A percentile compares a stretch with the other conserved stretches of the same genome.
phyloP scores from a whole-genome alignment of 2,329 filamentous ascomycete species.

The Claviceps sp. region DNA sequence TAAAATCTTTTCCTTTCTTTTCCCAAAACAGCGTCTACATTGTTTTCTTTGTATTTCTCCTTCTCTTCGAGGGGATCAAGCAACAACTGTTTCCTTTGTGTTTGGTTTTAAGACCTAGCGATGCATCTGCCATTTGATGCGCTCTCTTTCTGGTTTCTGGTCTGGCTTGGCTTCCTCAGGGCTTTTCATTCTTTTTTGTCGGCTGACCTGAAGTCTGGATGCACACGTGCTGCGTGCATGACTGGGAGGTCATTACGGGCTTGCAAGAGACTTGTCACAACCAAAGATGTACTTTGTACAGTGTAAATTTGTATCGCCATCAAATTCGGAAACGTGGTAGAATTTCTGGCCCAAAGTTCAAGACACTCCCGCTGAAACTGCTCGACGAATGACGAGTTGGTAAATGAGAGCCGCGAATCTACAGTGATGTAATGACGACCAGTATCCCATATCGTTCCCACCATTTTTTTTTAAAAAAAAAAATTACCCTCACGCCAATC shows the following conservation, averaged over 20 bases:
- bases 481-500: constrained; percentile 27
- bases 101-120: background rate
- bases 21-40: background rate
- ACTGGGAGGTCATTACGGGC: background rate
- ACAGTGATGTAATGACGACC: background rate
- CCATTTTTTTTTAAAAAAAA: constrained; percentile 10
- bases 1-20: background rate
- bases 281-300: background rate
- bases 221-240: background rate
- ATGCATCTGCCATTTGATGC: background rate
- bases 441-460: no score
- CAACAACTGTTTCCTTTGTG: background rate
- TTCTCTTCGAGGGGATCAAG: background rate
- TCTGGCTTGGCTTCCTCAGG: no score
- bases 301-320: background rate
- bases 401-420: background rate
- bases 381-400: background rate
- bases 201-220: no score
- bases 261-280: background rate
- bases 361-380: background rate
- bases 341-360: background rate
- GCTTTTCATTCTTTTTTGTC: no score
- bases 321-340: background rate
- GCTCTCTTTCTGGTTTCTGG: background rate
- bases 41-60: background rate